phyloP scores from a whole-genome alignment of 352 stramenopile genomes.

The Globisporangium spinosum region DNA sequence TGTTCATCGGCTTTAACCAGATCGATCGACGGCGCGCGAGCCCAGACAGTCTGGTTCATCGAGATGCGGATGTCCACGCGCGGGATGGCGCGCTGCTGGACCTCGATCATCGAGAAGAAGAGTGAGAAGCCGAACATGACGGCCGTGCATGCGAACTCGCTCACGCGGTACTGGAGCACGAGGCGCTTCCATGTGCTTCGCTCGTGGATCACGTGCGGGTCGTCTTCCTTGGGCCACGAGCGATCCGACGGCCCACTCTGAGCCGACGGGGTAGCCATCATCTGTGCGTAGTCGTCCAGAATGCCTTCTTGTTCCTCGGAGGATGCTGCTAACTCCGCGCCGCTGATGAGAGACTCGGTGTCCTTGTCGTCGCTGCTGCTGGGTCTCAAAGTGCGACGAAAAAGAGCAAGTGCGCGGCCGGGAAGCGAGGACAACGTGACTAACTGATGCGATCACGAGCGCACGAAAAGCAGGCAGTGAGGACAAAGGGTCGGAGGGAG shows the following conservation, averaged over 20 bases:
- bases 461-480: background rate
- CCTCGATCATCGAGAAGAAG: constrained; percentile 46
- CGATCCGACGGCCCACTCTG: background rate
- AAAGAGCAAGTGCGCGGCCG: constrained; percentile 3
- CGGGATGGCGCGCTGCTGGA: constrained; percentile 60
- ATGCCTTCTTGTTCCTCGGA: background rate
- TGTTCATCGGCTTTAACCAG: constrained; percentile 42
- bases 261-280: constrained; percentile 13
- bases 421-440: background rate
- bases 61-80: constrained; percentile 44
- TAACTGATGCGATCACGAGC: constrained; percentile 1
- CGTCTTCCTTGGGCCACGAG: constrained; percentile 15
- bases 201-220: constrained; percentile 16
- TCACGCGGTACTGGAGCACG: constrained; percentile 38
- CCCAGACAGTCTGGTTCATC: constrained; percentile 32
- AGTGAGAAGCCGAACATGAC: constrained; percentile 46
- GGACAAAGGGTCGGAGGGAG: background rate
- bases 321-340: background rate
- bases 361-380: background rate
- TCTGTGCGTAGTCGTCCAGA: constrained; percentile 4
- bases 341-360: constrained; percentile 6
- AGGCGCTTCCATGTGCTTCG: constrained; percentile 20
- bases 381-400: background rate
- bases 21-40: constrained; percentile 50
- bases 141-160: constrained; percentile 50